Evolutionary conservation across 352 stramenopile genomes (phyloP), one percentile per base, ranked within the genome.

Genomic region (Pythium myriotylum): DNA sequence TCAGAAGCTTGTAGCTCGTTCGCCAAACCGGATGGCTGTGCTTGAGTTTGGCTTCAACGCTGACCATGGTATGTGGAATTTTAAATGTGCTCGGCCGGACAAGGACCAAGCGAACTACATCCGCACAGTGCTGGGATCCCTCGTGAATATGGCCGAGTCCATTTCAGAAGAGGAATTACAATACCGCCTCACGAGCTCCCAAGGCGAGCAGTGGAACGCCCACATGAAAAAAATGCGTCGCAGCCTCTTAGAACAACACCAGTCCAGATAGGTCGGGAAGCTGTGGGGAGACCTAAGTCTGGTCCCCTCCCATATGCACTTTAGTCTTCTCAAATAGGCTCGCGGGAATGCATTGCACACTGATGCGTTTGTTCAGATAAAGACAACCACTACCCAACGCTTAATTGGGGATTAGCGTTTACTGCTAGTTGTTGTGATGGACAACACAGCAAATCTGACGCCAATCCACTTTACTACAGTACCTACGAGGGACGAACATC

Each of bases 71-170:
- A 71, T 96, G 49, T 97, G 89, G 89, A 90, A 94, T 64, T 97
- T 87, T 73, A 95, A 96, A 68, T 91, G 83, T 50, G 76, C 85
- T 26, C 84, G 89, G 12, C 87, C 89, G 0, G 89, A 97, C 74
- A 97, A 97, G 66, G 86, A 95, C 63, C 72, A 69, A 41, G 84
- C 84, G 24, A 97, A 97, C 62, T 97, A 95, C 66, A 92, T 97
- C 54, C 87, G 81, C 40, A 97, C 89, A 23, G 89, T 97, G 47
- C 82, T 96, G 10, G 84, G 85, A 10, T 95, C 87, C 45, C 77
- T 97, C 62, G 81, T 96, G 59, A 95, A 97, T 75, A 92, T 97
- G 80, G 88, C 88, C 16, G 88, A 96, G 64, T 83, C 81, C 23
- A 95, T 97, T 53, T 93, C 82, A 20, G 86, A 97, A 61, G 88